Evolutionary conservation across 495 filamentous ascomycete species (phyloP), one percentile per base, ranked within the genome.

Genomic region (Aspergillus baeticus): DNA sequence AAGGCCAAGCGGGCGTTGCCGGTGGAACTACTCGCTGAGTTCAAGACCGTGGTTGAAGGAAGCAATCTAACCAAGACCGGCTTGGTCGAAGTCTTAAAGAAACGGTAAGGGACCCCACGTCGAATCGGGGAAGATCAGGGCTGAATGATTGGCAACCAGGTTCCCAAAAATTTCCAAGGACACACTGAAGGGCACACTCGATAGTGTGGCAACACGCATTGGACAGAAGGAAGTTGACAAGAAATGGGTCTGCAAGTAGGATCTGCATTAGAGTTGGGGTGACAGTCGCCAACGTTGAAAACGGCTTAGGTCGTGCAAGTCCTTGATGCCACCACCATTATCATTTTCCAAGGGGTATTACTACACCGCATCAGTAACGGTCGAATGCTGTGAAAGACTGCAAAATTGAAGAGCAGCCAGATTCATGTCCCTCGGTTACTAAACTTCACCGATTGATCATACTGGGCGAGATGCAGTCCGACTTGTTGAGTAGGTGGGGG

Each of bases 31-130:
- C 66, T 94, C 33, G 74, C 73, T 1, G 86, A 85, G n/a, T 96
- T 96, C 70, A 90, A 87, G 67, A 68, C 75, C 44, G 84, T 78
- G 0, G 78, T 95, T 13, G 68, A 85, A 47, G 87, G 87, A 2
- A 88, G 86, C 68, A 81, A 87, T 55, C 74, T 90, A 49, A 88
- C 81, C 2, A 96, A 96, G 70, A 69, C 82, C 0, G 91, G 88
- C 0, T 65, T 96, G 55, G 73, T 91, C 14, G 91, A 95, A 68
- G 73, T 86, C 17, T 64, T 96, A 56, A 88, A 90, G 72, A 85
- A 86, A 72, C 78, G 79, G 74, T 81, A 65, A 49, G 74, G 34
- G 11, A 35, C 6, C 18, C 20, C 50, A 43, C 3, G 41, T 29
- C 26, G n/a, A 26, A 38, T 35, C 13, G 23, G 52, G 29, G 23